Evolutionary conservation across 352 stramenopile genomes (phyloP).

Genomic region (Phytophthora idaei): DNA sequence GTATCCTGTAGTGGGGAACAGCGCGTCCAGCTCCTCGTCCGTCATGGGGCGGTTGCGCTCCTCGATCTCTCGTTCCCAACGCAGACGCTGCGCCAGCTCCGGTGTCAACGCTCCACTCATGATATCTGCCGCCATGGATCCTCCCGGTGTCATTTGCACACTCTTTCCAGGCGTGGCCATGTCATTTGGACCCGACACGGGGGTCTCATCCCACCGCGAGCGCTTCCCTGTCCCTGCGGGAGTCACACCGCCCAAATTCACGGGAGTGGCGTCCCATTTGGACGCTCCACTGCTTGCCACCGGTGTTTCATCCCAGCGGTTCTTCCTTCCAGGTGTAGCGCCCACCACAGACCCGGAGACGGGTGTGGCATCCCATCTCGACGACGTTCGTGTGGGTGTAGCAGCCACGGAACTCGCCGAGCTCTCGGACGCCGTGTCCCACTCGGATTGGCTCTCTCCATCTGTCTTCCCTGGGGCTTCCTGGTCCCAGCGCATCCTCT

Average conservation of each 20-base stretch:
- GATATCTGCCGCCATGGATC: conserved; percentile 58
- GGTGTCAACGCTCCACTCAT: conserved; percentile 82
- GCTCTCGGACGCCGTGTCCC: conserved; percentile 66
- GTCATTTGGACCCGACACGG: conserved; percentile 56
- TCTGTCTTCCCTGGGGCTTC: conserved; percentile 66
- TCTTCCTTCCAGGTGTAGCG: conserved; percentile 67
- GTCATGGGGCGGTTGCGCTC: conserved; percentile 95
- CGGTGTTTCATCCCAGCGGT: conserved; percentile 85
- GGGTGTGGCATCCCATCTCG: conserved; percentile 81
- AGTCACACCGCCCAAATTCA: conserved; percentile 55
- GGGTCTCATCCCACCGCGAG: conserved; percentile 97
- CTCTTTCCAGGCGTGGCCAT: conserved; percentile 59
- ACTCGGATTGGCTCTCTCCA: conserved; percentile 69
- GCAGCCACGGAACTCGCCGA: conserved; percentile 38
- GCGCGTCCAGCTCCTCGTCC: conserved; percentile 97
- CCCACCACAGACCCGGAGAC: conserved; percentile 30
- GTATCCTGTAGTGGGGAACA: conserved; percentile 96
- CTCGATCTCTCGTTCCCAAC: conserved; percentile 97
- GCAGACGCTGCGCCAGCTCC: conserved; percentile 92
- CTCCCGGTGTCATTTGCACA: conserved; percentile 75
- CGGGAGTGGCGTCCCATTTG: conserved; percentile 96
- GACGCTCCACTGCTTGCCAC: conserved; percentile 52
- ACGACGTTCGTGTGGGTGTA: conserved; percentile 62
- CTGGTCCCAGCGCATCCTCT: conserved; percentile 90
- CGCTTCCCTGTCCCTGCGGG: conserved; percentile 77